Evolutionary conservation across 2,329 filamentous ascomycete genomes (phyloP), one percentile per base, ranked within the genome.

Genomic region (Penicillium palitans): DNA sequence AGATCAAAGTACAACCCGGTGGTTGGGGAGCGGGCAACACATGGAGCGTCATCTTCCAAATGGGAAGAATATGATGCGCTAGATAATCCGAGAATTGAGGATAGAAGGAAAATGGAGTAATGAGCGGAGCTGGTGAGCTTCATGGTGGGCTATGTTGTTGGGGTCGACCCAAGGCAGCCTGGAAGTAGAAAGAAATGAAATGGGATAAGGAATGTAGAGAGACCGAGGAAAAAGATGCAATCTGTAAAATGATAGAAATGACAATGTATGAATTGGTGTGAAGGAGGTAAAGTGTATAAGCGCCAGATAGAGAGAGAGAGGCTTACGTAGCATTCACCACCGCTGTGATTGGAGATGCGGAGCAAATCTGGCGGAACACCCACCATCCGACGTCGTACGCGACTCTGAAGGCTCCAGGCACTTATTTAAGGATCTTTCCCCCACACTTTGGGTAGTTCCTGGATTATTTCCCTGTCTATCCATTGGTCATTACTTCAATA

Each of bases 1-100:
- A 88, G 78, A 68, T 88, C 85, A 74, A 86, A 88, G 77, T 85
- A 88, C 55, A 83, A 78, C 57, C 85, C 84, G 13, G 80, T 83
- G n/a, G 79, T 81, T 4, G 84, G 82, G 25, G 84, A 87, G 61
- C 82, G 80, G 57, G 85, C 82, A n/a, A 85, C 86, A 70, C 86
- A 88, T 61, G 85, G 82, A 55, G 81, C 79, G n/a, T 76, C 67
- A 60, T 81, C 70, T 41, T 74, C 73, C 9, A 68, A 59, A 70
- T 79, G 72, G 65, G 77, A 68, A 60, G 76, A 71, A 39, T 78
- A 73, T 39, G 51, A 47, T 53, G 74, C 68, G 53, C 61, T 57
- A 48, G 66, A 61, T 15, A 71, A 65, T 25, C 67, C 63, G 46
- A 73, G 61, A n/a, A 70, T 64, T 37, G 70, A 67, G 25, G 74